Evolutionary conservation across 352 stramenopile genomes (phyloP), one percentile per base, ranked within the genome.

Genomic region (Globisporangium nodosum): DNA sequence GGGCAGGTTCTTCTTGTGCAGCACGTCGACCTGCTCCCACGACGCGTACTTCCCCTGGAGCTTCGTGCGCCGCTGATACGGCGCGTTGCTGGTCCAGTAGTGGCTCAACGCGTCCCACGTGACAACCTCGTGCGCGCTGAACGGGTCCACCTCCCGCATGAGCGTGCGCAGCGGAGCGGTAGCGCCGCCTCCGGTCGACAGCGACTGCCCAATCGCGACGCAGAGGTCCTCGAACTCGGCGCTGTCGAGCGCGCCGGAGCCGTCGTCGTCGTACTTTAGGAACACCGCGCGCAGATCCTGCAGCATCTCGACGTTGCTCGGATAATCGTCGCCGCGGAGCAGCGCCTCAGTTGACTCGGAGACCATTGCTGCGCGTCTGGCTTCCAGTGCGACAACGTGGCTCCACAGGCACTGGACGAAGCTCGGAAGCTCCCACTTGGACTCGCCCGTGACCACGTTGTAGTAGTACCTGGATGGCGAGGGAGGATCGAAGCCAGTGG

Each of bases 191-290:
- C 18, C 54, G 0, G 56, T 64, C 52, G 75, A 68, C 2, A 75
- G 21, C 12, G 61, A n/a, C n/a, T 79, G 71, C 0, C 68, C 74
- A 3, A 88, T 58, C 16, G 67, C 73, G 1, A 88, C 76, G 40
- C 81, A 91, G 1, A 89, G 43, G 50, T 88, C 76, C 24, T 83
- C 53, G 46, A 89, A 85, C 61, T 91, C 76, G 6, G 60, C 59
- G 4, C 58, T 49, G 40, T 86, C 76, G 42, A 91, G 49, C n/a
- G 63, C 42, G 0, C 71, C 71, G 2, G 74, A 78, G 3, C 68
- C 61, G 51, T 91, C 77, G 20, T 88, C 80, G 37, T 89, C 78
- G 45, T 78, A 87, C 51, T 76, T 75, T 16, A 56, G 35, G 58
- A 89, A 91, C 2, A 88, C 40, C 13, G 62, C 61, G 30, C 64